Percentiles rank a stretch among this genome's conserved stretches.
Conservation (phyloP, 495 filamentous ascomycete genomes). For the Lindgomyces ingoldianus region DNA sequence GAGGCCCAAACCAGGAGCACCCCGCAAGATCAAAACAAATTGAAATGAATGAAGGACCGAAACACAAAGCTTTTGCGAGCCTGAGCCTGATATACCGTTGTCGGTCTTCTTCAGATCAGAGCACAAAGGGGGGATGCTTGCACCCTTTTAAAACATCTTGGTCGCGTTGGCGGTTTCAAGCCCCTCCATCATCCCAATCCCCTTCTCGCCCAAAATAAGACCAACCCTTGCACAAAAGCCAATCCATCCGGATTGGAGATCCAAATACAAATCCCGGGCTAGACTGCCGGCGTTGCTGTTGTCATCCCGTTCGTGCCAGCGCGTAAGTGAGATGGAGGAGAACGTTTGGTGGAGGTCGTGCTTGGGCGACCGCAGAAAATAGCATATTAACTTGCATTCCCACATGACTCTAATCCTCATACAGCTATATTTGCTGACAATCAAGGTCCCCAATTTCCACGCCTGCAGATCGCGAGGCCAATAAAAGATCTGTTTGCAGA, state of each 20-base stretch:
- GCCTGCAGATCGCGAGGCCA: neutral
- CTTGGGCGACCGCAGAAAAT: no score
- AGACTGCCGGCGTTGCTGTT: neutral
- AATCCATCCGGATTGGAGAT: no score
- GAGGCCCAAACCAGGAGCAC: slow-evolving; percentile 30
- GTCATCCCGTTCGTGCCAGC: slow-evolving; percentile 3
- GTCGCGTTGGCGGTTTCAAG: slow-evolving; percentile 23
- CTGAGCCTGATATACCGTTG: slow-evolving; percentile 5
- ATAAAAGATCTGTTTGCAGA: slow-evolving; percentile 9
- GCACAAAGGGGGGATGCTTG: neutral
- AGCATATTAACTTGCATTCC: neutral
- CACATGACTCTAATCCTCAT: neutral
- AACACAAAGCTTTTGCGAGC: slow-evolving; percentile 3
- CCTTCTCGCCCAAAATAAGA: neutral
- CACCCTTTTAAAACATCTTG: slow-evolving; percentile 26
- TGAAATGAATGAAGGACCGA: slow-evolving; percentile 8
- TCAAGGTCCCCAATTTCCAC: neutral
- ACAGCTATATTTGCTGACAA: neutral
- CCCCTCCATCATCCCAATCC: neutral
- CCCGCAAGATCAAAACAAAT: neutral
- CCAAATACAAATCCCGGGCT: neutral
- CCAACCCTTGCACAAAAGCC: neutral
- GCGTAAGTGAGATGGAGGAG: slow-evolving; percentile 3
- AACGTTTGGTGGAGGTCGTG: neutral
- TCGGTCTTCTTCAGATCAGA: no score